Percentiles rank a stretch among this genome's conserved stretches.
phyloP scores from a whole-genome alignment of 73 alveolate species.

The Tetrahymena malaccensis region DNA sequence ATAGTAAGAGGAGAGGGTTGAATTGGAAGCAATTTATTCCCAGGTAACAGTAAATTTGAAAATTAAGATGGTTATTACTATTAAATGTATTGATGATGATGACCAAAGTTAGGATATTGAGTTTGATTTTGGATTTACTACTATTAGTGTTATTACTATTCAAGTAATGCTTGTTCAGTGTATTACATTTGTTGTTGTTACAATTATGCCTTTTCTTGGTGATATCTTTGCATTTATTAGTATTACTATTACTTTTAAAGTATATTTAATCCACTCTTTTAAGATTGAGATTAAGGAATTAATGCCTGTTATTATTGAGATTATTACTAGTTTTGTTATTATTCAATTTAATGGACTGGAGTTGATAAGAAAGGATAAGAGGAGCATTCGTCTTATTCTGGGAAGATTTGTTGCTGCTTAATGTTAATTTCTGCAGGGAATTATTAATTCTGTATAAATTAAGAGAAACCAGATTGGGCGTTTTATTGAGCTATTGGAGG shows the following conservation, averaged over 20 bases:
- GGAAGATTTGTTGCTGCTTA: not conserved
- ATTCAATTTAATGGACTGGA: not conserved
- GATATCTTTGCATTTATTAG: not conserved
- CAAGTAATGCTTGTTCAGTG: not conserved
- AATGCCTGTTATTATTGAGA: not conserved
- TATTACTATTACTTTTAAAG: not conserved
- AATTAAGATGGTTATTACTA: not conserved
- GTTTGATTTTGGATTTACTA: not conserved
- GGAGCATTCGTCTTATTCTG: not conserved
- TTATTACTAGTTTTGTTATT: not conserved
- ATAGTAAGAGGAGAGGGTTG: not conserved
- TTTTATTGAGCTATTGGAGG: not conserved
- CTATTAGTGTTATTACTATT: not conserved
- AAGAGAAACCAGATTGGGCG: not conserved
- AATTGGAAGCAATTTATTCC: not conserved
- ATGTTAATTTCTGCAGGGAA: not conserved
- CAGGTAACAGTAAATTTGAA: not conserved
- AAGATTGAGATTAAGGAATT: not conserved
- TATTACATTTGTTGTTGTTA: not conserved
- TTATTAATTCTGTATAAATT: not conserved
- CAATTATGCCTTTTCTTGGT: not conserved
- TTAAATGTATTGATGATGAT: not conserved
- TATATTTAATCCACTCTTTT: not conserved
- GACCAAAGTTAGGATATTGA: not conserved
- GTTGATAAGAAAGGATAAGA: not conserved